phyloP scores from a whole-genome alignment of 2,329 filamentous ascomycete genomes.

The Arthrobotrys musiformis region DNA sequence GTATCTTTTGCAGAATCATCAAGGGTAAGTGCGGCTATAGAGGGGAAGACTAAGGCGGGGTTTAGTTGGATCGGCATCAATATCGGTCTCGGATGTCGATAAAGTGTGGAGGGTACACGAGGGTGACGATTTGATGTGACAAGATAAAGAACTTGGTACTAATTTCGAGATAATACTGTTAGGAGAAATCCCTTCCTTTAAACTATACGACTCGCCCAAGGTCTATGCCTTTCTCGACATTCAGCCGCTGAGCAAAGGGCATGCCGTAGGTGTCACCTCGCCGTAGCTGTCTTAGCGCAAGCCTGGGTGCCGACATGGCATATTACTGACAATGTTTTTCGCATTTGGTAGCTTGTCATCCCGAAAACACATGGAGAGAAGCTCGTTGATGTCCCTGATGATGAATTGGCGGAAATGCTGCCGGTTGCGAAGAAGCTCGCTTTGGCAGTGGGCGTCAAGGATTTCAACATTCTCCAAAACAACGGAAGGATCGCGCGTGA shows the following conservation, averaged over 20 bases:
- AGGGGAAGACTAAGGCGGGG: not conserved
- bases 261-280: constrained; percentile 74
- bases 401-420: constrained; percentile 83
- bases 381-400: constrained; percentile 90
- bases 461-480: constrained; percentile 97
- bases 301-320: not conserved
- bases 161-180: constrained; percentile 65
- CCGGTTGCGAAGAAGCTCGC: constrained; percentile 89
- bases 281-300: not conserved
- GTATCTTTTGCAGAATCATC: constrained; percentile 98
- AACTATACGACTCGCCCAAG: constrained; percentile 94
- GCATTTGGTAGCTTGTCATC: constrained; percentile 84
- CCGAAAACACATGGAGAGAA: constrained; percentile 95
- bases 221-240: constrained; percentile 97
- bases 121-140: not conserved
- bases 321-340: constrained; percentile 75
- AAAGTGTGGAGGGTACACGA: not conserved
- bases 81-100: not conserved
- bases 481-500: constrained; percentile 93
- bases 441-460: constrained; percentile 75
- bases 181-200: constrained; percentile 88
- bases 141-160: not conserved
- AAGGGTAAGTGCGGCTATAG: constrained; percentile 70
- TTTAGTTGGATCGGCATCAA: not conserved
- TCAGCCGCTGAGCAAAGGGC: constrained; percentile 84